A percentile compares a stretch with the other conserved stretches of the same genome.
Conservation (phyloP, 108 stramenopile species). For the Asterionellopsis glacialis region DNA sequence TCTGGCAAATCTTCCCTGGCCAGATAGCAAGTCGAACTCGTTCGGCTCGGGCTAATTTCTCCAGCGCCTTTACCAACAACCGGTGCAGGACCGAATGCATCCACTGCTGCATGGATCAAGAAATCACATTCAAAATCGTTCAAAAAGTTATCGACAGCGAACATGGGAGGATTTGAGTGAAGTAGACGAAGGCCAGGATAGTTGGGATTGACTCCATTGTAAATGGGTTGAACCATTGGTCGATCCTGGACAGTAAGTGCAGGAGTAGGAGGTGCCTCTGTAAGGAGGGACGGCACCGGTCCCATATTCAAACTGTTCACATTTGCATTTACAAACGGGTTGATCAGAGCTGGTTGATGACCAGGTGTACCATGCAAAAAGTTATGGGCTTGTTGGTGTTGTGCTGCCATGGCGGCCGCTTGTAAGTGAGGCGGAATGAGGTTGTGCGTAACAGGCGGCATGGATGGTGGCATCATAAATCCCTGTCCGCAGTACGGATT, state of each 20-base stretch:
- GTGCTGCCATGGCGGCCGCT: slow-evolving; percentile 19
- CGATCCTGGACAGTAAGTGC: slow-evolving; percentile 62
- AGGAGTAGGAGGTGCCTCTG: not conserved
- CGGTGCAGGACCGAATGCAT: slow-evolving; percentile 74
- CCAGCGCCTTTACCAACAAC: slow-evolving; percentile 80
- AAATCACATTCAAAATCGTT: slow-evolving; percentile 76
- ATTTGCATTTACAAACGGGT: not conserved
- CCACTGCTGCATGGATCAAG: slow-evolving; percentile 56
- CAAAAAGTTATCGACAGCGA: slow-evolving; percentile 71
- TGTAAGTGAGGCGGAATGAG: slow-evolving; percentile 39
- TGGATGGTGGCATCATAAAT: not conserved
- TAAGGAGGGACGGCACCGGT: not conserved
- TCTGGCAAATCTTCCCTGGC: slow-evolving; percentile 79
- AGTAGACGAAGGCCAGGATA: slow-evolving; percentile 68
- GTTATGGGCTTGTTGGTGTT: not conserved
- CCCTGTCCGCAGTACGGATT: not conserved
- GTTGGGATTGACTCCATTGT: slow-evolving; percentile 83
- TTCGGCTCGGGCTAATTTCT: slow-evolving; percentile 76
- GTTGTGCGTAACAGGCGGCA: slow-evolving; percentile 21
- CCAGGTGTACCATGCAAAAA: slow-evolving; percentile 29
- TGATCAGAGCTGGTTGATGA: slow-evolving; percentile 25
- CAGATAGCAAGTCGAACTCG: slow-evolving; percentile 77
- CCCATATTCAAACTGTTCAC: not conserved
- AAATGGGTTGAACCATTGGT: slow-evolving; percentile 62
- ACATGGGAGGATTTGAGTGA: slow-evolving; percentile 67